These are phyloP conservation scores for Camellia oleifera DNA, from an alignment of 179 eudicot species.

Conservation along the genomic window DNA sequence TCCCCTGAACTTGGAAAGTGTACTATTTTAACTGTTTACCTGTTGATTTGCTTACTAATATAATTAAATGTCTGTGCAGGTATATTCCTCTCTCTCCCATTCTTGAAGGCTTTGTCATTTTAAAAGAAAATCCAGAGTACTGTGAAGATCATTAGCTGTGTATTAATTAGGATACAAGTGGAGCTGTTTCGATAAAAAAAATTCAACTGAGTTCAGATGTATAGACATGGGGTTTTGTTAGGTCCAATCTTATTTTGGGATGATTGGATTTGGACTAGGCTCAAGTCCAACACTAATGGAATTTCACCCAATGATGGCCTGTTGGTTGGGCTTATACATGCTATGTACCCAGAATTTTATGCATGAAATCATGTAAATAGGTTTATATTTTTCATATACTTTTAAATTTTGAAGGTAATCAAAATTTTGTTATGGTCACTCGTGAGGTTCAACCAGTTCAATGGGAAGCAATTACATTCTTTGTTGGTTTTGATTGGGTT, in stretches of 20 bases:
- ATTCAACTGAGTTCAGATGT: neutral
- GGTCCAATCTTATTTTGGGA: neutral
- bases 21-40: neutral
- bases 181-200: neutral
- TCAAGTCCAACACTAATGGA: neutral
- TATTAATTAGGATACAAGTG: neutral
- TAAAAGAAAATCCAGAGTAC: slow-evolving; percentile 91
- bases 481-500: too few relatives aligned
- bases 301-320: neutral
- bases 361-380: too few relatives aligned
- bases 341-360: too few relatives aligned
- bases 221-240: neutral
- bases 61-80: slow-evolving; percentile 35
- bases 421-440: too few relatives aligned
- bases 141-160: slow-evolving; percentile 53
- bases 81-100: slow-evolving; percentile 84
- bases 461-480: too few relatives aligned
- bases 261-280: neutral
- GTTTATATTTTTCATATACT: too few relatives aligned
- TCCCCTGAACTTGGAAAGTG: neutral
- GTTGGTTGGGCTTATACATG: too few relatives aligned
- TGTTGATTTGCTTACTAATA: neutral
- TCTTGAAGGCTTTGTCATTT: slow-evolving; percentile 87
- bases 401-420: too few relatives aligned
- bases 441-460: too few relatives aligned